A percentile compares a stretch with the other conserved stretches of the same genome.
These are phyloP conservation scores for Martiniozyma abietophila DNA, from an alignment of 805 yeast genomes.

Conservation along the genomic window DNA sequence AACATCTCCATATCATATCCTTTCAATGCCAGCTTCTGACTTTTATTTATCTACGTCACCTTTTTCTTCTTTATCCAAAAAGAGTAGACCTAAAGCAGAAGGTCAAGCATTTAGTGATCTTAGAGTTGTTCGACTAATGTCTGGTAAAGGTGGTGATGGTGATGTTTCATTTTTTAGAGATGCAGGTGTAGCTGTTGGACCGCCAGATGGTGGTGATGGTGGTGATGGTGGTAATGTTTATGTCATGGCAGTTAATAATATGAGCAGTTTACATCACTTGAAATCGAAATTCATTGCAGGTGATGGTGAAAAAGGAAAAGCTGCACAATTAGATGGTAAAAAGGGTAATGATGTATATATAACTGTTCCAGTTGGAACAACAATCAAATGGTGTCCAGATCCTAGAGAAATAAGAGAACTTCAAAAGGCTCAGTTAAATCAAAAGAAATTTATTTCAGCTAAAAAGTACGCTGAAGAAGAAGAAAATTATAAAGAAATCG, in stretches of 20 bases:
- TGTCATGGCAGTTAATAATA: slow-evolving; percentile 67
- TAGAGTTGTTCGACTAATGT: slow-evolving; percentile 50
- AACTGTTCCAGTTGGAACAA: slow-evolving; percentile 89
- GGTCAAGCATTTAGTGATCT: slow-evolving; percentile 50
- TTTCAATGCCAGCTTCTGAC: slow-evolving; percentile 24
- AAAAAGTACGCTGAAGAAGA: too few relatives aligned
- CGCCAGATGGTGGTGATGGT: slow-evolving; percentile 99
- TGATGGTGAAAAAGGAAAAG: slow-evolving; percentile 62
- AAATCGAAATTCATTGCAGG: slow-evolving; percentile 61
- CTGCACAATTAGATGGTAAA: slow-evolving; percentile 78
- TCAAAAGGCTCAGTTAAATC: slow-evolving; percentile 12
- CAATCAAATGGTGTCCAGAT: slow-evolving; percentile 75
- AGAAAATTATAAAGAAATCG: too few relatives aligned
- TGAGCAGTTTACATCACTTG: slow-evolving; percentile 63
- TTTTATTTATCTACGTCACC: slow-evolving; percentile 31
- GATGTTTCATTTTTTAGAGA: slow-evolving; percentile 79
- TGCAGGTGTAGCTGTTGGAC: slow-evolving; percentile 77
- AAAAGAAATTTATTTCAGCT: slow-evolving; percentile 5
- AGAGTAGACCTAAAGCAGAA: slow-evolving; percentile 36
- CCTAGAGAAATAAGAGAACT: slow-evolving; percentile 36
- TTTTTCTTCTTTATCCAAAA: slow-evolving; percentile 27
- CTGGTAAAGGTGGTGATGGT: slow-evolving; percentile 91
- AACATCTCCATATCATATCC: slow-evolving; percentile 17
- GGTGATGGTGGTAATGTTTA: slow-evolving; percentile 87
- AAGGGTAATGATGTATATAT: slow-evolving; percentile 71